Evolutionary conservation across 768 basidiomycete genomes (phyloP).

Genomic region (Flagelloscypha sp.): DNA sequence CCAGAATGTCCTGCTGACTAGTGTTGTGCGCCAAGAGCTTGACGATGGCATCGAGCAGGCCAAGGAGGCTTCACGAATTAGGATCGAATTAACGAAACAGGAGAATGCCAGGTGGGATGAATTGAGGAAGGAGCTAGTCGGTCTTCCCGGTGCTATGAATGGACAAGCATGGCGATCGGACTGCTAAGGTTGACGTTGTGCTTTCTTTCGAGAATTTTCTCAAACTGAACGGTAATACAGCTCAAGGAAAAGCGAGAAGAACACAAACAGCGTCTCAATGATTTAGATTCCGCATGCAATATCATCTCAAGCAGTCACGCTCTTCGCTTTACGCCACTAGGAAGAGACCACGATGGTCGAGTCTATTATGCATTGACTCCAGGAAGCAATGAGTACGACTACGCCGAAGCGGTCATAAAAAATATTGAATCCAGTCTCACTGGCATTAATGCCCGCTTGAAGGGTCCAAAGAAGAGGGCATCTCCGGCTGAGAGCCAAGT

Average conservation of each 20-base stretch:
- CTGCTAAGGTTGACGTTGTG: constrained; percentile 7
- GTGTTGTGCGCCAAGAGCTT: constrained; percentile 47
- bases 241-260: constrained; percentile 34
- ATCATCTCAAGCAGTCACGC: constrained; percentile 36
- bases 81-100: constrained; percentile 42
- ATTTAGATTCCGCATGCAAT: constrained; percentile 50
- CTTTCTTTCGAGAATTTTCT: neutral
- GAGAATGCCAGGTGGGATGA: constrained; percentile 56
- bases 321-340: constrained; percentile 53
- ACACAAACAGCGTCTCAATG: constrained; percentile 42
- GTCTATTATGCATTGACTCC: constrained; percentile 62
- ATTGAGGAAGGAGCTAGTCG: constrained; percentile 25
- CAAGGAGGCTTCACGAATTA: constrained; percentile 45
- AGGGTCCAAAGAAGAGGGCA: constrained; percentile 29
- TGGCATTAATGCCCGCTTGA: constrained; percentile 18
- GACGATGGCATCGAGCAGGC: constrained; percentile 48
- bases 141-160: constrained; percentile 7
- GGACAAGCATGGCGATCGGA: constrained; percentile 3
- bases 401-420: constrained; percentile 32
- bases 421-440: constrained; percentile 7
- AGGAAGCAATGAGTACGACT: constrained; percentile 47
- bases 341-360: constrained; percentile 60
- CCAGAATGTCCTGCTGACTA: constrained; percentile 37
- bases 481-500: constrained; percentile 40
- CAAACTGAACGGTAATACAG: constrained; percentile 18